phyloP scores from a whole-genome alignment of 176 grass and related monocot species.

The Microstegium vimineum region DNA sequence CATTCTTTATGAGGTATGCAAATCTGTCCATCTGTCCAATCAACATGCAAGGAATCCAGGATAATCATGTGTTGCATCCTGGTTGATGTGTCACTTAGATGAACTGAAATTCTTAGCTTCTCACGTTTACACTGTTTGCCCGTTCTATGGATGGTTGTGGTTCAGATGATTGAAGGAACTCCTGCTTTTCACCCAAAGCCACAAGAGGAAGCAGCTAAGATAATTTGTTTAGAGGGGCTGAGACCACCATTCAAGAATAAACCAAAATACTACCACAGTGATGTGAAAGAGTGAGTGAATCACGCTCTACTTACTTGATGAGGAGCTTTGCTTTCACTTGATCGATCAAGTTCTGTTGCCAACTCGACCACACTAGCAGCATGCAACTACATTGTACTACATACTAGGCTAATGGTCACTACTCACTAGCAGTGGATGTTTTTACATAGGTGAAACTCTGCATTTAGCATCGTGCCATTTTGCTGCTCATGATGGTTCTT shows the following conservation, averaged over 20 bases:
- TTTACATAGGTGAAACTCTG: not conserved
- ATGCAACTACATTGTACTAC: not conserved
- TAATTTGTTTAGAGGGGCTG: slow-evolving; percentile 72
- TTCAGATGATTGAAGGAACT: slow-evolving; percentile 93
- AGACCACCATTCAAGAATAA: slow-evolving; percentile 87
- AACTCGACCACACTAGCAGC: not conserved
- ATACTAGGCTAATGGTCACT: not conserved
- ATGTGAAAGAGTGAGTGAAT: slow-evolving; percentile 74
- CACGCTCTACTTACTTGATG: not conserved
- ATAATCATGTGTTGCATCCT: not conserved
- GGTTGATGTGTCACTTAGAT: not conserved
- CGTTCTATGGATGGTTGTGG: slow-evolving; percentile 22
- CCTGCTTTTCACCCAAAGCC: slow-evolving; percentile 60
- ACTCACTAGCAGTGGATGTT: not conserved
- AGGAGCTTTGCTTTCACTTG: not conserved
- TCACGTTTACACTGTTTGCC: not conserved
- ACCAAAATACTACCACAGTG: slow-evolving; percentile 58
- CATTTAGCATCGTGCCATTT: not conserved
- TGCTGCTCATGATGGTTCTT: not conserved
- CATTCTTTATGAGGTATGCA: slow-evolving; percentile 85
- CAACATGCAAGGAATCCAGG: not conserved
- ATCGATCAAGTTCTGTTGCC: not conserved
- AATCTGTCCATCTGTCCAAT: not conserved
- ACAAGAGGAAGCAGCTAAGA: slow-evolving; percentile 53
- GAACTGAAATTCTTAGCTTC: not conserved